Base-by-base conservation (phyloP, 495 filamentous ascomycete genomes). In the Oidiodendron maius region DNA sequence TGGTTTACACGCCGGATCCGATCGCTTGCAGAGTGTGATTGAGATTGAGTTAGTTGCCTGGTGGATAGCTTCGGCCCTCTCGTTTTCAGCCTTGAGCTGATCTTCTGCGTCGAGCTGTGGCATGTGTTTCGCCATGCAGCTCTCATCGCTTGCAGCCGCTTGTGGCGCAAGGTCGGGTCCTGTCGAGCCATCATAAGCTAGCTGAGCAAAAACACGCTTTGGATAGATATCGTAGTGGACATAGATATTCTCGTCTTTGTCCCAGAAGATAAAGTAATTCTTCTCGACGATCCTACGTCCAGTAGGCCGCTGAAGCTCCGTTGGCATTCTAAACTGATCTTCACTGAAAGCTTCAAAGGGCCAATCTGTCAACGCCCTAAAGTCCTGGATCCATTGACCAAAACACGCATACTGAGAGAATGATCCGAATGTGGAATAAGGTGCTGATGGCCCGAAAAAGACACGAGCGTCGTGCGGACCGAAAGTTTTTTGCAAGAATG, bases 221-320 rank as follows among this genome's bases (percentile, higher is more conserved):
- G 75, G 75, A 20, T 51, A 52, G 9, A 76, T 48, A 48, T 78
- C 72, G 55, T 75, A 66, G 55, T 80, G 76, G 3, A 61, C 64
- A 58, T 75, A 74, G 46, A 66, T 59, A 22, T 66, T 46, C 34
- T 66, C 65, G 3, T 59, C 46, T 2, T 49, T 36, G 56, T 76
- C 72, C 75, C 76, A 78, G 60, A 78, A 80, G 8, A 74, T 18
- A 34, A 80, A 77, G 64, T 66, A 80, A 50, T 80, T 78, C 68
- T 78, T 78, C 58, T 80, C 75, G 4, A 78, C 32, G 6, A 52
- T 20, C 4, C 40, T 35, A 44, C 58, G 69, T 2, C 67, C 61
- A 5, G 30, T 30, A 2, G 72, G 74, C 0, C 75, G 64, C 26
- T 68, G 67, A 10, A 80, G 56, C 51, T 78, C 75, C 0, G 65